Evolutionary conservation across 495 filamentous ascomycete genomes (phyloP).

Genomic region (Pseudotulostoma volvatum): DNA sequence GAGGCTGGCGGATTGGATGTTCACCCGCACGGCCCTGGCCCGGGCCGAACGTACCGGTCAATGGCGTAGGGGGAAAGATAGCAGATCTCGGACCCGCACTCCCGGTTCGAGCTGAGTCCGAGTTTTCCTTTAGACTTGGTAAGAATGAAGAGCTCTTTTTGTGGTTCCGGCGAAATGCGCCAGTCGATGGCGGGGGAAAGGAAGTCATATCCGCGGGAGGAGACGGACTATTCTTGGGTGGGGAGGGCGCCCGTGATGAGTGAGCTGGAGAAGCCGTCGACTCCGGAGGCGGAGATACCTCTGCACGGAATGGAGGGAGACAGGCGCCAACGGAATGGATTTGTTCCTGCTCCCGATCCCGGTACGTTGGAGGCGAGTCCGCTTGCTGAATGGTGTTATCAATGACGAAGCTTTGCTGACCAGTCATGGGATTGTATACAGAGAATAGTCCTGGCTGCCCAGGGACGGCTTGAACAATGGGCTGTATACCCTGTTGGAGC

Average conservation of each 20-base stretch:
- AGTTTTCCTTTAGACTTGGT: slow-evolving; percentile 39
- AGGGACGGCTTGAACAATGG: slow-evolving; percentile 47
- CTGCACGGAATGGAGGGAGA: slow-evolving; percentile 50
- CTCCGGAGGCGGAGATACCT: slow-evolving; percentile 65
- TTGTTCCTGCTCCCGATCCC: slow-evolving; percentile 25
- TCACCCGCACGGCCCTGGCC: slow-evolving; percentile 86
- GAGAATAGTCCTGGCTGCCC: slow-evolving; percentile 60
- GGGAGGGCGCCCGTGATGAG: slow-evolving; percentile 33
- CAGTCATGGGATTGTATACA: slow-evolving; percentile 68
- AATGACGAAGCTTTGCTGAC: slow-evolving; percentile 59
- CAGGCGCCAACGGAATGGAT: slow-evolving; percentile 28
- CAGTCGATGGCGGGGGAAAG: slow-evolving; percentile 63
- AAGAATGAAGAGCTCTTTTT: slow-evolving; percentile 77
- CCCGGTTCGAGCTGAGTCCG: slow-evolving; percentile 44
- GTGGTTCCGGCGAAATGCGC: slow-evolving; percentile 80
- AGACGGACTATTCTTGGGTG: slow-evolving; percentile 50
- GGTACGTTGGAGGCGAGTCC: slow-evolving; percentile 9
- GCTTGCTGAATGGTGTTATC: slow-evolving; percentile 35
- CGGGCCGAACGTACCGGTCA: slow-evolving; percentile 79
- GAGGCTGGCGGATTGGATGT: slow-evolving; percentile 85
- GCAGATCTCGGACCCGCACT: slow-evolving; percentile 59
- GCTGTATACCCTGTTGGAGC: slow-evolving; percentile 57
- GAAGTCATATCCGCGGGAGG: slow-evolving; percentile 48
- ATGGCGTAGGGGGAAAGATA: slow-evolving; percentile 62
- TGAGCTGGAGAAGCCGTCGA: slow-evolving; percentile 32